Evolutionary conservation across 2,329 filamentous ascomycete genomes (phyloP).

Genomic region (Phialophora verrucosa): DNA sequence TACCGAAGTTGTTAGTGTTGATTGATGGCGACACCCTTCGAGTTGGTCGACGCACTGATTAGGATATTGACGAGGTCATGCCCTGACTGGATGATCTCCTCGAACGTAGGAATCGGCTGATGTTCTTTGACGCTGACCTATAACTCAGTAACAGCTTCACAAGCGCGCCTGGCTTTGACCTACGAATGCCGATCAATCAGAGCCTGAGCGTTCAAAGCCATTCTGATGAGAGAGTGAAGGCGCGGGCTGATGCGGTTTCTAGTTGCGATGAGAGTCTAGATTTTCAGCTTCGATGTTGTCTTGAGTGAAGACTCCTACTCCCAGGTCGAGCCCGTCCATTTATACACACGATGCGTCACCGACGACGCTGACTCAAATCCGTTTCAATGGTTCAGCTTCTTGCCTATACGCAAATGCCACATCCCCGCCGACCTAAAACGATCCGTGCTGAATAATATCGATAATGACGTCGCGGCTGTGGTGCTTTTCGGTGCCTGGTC

Average conservation of each 20-base stretch:
- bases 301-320: not conserved
- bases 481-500: not conserved
- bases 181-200: conserved; percentile 27
- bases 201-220: conserved; percentile 19
- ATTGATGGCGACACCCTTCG: not conserved
- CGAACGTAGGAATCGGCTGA: conserved; percentile 21
- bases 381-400: not conserved
- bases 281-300: not conserved
- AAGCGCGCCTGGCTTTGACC: not conserved
- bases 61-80: conserved; percentile 14
- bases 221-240: not conserved
- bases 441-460: not conserved
- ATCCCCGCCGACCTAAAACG: not conserved
- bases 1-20: conserved; percentile 4
- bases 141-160: conserved; percentile 3
- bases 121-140: conserved; percentile 16
- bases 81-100: conserved; percentile 12
- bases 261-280: not conserved
- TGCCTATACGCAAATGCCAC: not conserved
- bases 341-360: not conserved
- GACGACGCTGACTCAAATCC: not conserved
- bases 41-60: conserved; percentile 16
- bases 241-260: not conserved
- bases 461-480: not conserved
- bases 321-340: not conserved